Evolutionary conservation across 495 filamentous ascomycete genomes (phyloP).

Genomic region (Xylaria nigripes): DNA sequence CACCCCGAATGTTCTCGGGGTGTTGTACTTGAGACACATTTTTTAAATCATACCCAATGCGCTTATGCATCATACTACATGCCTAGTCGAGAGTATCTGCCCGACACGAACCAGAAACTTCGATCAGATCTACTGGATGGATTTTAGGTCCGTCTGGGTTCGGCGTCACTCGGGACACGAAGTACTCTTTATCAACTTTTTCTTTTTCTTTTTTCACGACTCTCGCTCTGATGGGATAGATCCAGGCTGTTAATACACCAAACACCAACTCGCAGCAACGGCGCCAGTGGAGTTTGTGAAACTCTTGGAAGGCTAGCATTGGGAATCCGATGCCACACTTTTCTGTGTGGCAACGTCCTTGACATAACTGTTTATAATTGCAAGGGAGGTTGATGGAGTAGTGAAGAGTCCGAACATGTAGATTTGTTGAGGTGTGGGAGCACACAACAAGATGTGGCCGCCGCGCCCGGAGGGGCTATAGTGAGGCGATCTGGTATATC

Average conservation of each 20-base stretch:
- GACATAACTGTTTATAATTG: conserved; percentile 28
- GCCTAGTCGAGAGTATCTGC: background rate
- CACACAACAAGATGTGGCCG: conserved; percentile 2
- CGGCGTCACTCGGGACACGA: conserved; percentile 21
- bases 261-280: conserved; percentile 28
- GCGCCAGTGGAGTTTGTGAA: conserved; percentile 26
- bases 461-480: conserved; percentile 15
- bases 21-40: background rate
- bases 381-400: conserved; percentile 1
- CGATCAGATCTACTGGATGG: conserved; percentile 1
- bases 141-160: conserved; percentile 10
- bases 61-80: background rate
- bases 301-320: conserved; percentile 26
- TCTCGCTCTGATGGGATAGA: conserved; percentile 31
- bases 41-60: background rate
- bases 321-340: conserved; percentile 24
- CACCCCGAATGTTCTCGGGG: background rate
- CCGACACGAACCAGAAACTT: conserved; percentile 1
- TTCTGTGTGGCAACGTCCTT: conserved; percentile 19
- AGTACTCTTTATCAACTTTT: conserved; percentile 14
- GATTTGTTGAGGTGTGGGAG: conserved; percentile 4
- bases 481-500: conserved; percentile 19
- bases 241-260: conserved; percentile 28
- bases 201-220: conserved; percentile 27
- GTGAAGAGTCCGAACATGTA: conserved; percentile 6